A percentile compares a stretch with the other conserved stretches of the same genome.
Evolutionary conservation across 495 filamentous ascomycete genomes (phyloP).

Genomic region (Podospora fimiseda): DNA sequence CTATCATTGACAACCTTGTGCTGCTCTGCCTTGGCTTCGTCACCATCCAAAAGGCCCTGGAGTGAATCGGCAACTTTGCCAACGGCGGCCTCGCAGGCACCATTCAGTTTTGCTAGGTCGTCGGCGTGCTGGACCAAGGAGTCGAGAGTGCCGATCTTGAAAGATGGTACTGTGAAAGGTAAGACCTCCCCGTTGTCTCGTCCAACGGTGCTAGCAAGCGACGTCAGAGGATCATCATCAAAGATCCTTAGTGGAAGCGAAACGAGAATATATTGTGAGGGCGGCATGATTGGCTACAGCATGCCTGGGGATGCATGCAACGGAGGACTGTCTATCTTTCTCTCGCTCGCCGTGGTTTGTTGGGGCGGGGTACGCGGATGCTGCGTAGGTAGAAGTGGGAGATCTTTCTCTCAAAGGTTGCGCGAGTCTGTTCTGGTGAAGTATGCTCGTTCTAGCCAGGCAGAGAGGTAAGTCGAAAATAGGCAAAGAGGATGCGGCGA

Average conservation of each 20-base stretch:
- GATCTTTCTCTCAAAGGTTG: too few relatives aligned
- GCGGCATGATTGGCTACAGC: slow-evolving; percentile 26
- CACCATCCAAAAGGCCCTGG: slow-evolving; percentile 68
- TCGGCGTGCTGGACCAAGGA: slow-evolving; percentile 95
- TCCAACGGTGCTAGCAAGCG: slow-evolving; percentile 63
- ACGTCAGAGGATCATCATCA: slow-evolving; percentile 70
- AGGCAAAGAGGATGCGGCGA: too few relatives aligned
- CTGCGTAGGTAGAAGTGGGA: too few relatives aligned
- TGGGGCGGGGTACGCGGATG: too few relatives aligned
- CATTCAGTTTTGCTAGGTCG: slow-evolving; percentile 82
- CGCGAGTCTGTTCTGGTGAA: too few relatives aligned
- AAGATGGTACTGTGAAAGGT: slow-evolving; percentile 78
- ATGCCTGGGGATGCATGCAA: slow-evolving; percentile 1
- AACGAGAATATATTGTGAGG: slow-evolving; percentile 40
- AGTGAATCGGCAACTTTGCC: slow-evolving; percentile 83
- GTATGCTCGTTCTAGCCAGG: too few relatives aligned
- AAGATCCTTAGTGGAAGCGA: slow-evolving; percentile 45
- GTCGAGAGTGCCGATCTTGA: slow-evolving; percentile 97
- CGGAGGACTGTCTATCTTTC: not conserved
- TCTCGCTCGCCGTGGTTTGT: too few relatives aligned
- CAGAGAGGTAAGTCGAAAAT: too few relatives aligned
- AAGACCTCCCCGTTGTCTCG: slow-evolving; percentile 69
- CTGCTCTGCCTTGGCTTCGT: slow-evolving; percentile 72
- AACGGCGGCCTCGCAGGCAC: slow-evolving; percentile 73
- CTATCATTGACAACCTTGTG: slow-evolving; percentile 96